A percentile compares a stretch with the other conserved stretches of the same genome.
Conservation (phyloP, 805 yeast genomes). For the Candida ulmi region DNA sequence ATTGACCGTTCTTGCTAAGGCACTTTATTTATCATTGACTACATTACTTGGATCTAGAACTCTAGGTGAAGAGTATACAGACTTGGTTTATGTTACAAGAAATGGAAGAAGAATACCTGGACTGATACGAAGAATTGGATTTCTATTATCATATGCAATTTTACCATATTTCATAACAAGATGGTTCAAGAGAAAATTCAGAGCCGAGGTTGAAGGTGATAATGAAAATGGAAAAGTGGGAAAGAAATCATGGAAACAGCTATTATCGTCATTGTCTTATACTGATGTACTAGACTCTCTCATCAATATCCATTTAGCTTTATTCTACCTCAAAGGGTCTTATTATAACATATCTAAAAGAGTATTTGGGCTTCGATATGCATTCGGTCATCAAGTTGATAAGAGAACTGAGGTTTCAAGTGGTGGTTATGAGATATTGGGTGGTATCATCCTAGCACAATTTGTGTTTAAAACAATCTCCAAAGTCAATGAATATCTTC, state of each 20-base stretch:
- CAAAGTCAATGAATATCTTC: conserved; percentile 4
- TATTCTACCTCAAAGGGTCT: conserved; percentile 78
- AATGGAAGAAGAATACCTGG: conserved; percentile 47
- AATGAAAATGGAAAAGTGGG: conserved; percentile 13
- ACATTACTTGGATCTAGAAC: conserved; percentile 76
- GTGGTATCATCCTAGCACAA: conserved; percentile 53
- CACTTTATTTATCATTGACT: conserved; percentile 66
- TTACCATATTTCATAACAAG: conserved; percentile 51
- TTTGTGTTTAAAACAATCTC: conserved; percentile 34
- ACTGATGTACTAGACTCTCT: conserved; percentile 43
- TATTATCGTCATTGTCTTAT: conserved; percentile 30
- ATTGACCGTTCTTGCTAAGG: conserved; percentile 49
- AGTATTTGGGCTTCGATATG: conserved; percentile 75
- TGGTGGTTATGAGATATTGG: conserved; percentile 74
- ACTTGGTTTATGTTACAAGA: conserved; percentile 57
- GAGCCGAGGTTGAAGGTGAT: conserved; percentile 11
- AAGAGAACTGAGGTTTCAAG: conserved; percentile 31
- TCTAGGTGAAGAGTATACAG: conserved; percentile 92
- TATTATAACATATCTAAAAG: conserved; percentile 78
- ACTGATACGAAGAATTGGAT: conserved; percentile 44
- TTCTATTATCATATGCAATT: conserved; percentile 53
- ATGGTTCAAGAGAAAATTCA: conserved; percentile 12
- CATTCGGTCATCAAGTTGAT: conserved; percentile 56
- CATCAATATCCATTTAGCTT: conserved; percentile 66
- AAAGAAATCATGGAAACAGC: conserved; percentile 7